Percentiles rank a stretch among this genome's conserved stretches.
Evolutionary conservation across 495 filamentous ascomycete genomes (phyloP).

Genomic region (Xylaria scruposa): DNA sequence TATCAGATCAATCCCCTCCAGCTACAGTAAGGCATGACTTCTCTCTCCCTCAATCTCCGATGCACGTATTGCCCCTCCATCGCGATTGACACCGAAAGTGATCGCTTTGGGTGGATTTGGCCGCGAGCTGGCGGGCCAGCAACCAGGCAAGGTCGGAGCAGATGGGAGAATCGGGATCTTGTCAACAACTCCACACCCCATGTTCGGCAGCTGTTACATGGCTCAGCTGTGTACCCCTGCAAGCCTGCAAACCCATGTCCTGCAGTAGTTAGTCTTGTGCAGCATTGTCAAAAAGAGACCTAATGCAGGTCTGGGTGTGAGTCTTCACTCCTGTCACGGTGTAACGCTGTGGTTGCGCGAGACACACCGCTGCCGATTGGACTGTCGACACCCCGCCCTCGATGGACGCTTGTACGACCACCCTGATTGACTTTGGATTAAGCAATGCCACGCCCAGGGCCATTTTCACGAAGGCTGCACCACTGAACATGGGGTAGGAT

Average conservation of each 20-base stretch:
- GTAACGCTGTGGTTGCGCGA: conserved; percentile 24
- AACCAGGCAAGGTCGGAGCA: conserved; percentile 8
- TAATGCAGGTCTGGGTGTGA: conserved; percentile 28
- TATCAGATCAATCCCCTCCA: conserved; percentile 16
- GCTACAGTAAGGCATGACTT: conserved; percentile 14
- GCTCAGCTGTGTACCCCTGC: conserved; percentile 23
- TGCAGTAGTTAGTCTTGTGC: conserved; percentile 17
- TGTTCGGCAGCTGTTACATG: conserved; percentile 25
- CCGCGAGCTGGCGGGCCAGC: conserved; percentile 16
- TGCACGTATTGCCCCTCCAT: conserved; percentile 21
- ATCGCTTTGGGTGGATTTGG: conserved; percentile 20
- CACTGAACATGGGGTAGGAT: conserved; percentile 18
- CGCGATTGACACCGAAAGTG: conserved; percentile 18
- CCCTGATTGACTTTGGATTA: conserved; percentile 11
- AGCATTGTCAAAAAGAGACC: conserved; percentile 16
- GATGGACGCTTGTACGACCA: conserved; percentile 13
- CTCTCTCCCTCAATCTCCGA: conserved; percentile 21
- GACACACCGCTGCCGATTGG: conserved; percentile 17
- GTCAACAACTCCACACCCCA: conserved; percentile 20
- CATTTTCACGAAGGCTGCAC: conserved; percentile 19
- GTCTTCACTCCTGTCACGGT: conserved; percentile 18
- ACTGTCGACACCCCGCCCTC: conserved; percentile 1
- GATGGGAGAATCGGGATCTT: conserved; percentile 25
- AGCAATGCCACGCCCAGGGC: conserved; percentile 21
- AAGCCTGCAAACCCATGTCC: conserved; percentile 19